These are phyloP conservation scores for Ilyonectria mors-panacis DNA, from an alignment of 2,329 filamentous ascomycete species.

Conservation along the genomic window DNA sequence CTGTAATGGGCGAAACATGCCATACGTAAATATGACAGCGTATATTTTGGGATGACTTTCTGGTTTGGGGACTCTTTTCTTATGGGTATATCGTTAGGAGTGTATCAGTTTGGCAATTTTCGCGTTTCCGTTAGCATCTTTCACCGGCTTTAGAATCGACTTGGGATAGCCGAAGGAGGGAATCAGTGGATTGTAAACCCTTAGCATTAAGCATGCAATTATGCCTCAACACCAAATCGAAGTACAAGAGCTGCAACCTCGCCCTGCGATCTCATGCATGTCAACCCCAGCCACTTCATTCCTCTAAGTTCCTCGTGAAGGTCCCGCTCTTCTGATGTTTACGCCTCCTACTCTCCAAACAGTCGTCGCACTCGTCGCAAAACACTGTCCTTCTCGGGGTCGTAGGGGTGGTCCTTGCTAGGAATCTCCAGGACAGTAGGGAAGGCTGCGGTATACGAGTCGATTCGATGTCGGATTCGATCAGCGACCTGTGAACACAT, in stretches of 20 bases:
- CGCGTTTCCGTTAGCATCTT: conserved; percentile 38
- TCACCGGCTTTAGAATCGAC: conserved; percentile 45
- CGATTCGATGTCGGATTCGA: conserved; percentile 90
- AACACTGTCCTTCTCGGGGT: conserved; percentile 98
- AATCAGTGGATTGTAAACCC: conserved; percentile 18
- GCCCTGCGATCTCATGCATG: conserved; percentile 1
- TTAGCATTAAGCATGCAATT: conserved; percentile 23
- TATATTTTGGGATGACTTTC: conserved; percentile 24
- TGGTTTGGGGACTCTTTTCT: conserved; percentile 36
- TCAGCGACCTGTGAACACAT: conserved; percentile 81
- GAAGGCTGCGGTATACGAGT: conserved; percentile 94
- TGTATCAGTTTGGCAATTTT: conserved; percentile 41
- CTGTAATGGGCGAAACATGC: conserved; percentile 51
- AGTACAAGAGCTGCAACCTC: conserved; percentile 8
- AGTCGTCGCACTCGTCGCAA: conserved; percentile 83
- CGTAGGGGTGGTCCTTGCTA: conserved; percentile 98
- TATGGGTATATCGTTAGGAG: conserved; percentile 27
- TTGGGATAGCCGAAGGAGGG: conserved; percentile 37
- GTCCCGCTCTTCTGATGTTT: conserved; percentile 13
- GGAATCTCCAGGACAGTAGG: conserved; percentile 97
- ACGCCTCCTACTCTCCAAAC: conserved; percentile 73
- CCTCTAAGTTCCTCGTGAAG: conserved; percentile 23
- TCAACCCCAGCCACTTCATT: conserved; percentile 2
- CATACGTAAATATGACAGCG: conserved; percentile 3
- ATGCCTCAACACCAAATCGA: conserved; percentile 28